A percentile compares a stretch with the other conserved stretches of the same genome.
phyloP scores from a whole-genome alignment of 805 yeast species.

The Metschnikowia arizonensis region DNA sequence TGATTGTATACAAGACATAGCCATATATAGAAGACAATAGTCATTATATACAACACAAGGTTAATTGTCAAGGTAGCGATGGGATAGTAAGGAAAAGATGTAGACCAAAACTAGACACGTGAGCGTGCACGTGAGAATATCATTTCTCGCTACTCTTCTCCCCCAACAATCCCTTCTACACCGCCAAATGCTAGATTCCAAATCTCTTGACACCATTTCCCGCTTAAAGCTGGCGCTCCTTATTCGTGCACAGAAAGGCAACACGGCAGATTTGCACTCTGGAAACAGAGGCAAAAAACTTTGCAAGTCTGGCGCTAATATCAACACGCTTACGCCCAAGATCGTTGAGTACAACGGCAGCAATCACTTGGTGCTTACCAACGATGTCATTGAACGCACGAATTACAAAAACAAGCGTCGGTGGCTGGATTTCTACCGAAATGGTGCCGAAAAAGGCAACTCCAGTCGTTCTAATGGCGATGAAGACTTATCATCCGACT shows the following conservation, averaged over 20 bases:
- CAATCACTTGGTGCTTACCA: conserved; percentile 34
- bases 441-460: neutral
- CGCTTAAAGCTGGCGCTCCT: conserved; percentile 37
- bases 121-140: neutral
- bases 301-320: conserved; percentile 13
- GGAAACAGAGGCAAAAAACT: conserved; percentile 35
- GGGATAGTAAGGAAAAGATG: too few species aligned
- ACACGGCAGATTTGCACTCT: conserved; percentile 12
- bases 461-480: neutral
- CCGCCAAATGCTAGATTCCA: conserved; percentile 32
- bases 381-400: conserved; percentile 29
- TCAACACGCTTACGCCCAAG: conserved; percentile 26
- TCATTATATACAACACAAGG: too few species aligned
- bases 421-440: conserved; percentile 30
- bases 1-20: too few species aligned
- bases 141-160: conserved; percentile 1
- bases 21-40: too few species aligned
- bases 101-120: too few species aligned
- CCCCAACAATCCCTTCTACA: neutral
- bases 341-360: conserved; percentile 38
- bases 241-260: conserved; percentile 12
- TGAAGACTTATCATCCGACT: neutral
- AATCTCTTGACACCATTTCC: conserved; percentile 36
- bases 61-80: too few species aligned
- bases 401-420: conserved; percentile 31